Base-by-base conservation (phyloP, 495 filamentous ascomycete genomes). In the Trichoderma gamsii region DNA sequence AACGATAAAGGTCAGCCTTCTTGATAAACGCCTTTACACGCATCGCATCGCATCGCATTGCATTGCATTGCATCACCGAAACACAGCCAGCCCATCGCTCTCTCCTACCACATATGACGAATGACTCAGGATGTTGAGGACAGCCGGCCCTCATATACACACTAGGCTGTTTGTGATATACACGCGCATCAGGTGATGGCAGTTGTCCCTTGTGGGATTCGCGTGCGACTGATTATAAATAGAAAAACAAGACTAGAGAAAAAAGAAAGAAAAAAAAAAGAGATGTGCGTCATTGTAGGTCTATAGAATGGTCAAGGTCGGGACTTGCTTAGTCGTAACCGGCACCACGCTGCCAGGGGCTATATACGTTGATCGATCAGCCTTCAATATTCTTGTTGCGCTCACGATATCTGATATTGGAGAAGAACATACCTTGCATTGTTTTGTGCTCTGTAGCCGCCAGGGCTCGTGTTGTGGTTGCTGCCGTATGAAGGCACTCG, bases 311-410 rank as follows among this genome's bases (percentile, higher is more conserved):
- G 56, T 32, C 23, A 18, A 32, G 9, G 29, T 35, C 23, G 56
- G 56, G n/a, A 13, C 65, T 66, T 51, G 15, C 25, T 13, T 66
- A 49, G 4, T 86, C 83, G 70, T 86, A 86, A 66, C 83, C 83
- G 25, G 83, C 83, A 65, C 83, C 83, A 69, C 82, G 78, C 73
- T 86, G 83, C 83, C 83, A 86, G 38, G 79, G 78, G 71, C 83
- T 85, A 61, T 32, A 29, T 3, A 64, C 5, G 21, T 56, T 66
- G 68, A 69, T 75, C 72, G 76, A 72, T 15, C 13, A 32, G 25
- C 2, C 18, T 32, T 61, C 4, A 0, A 61, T 61, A 11, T 4
- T 32, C 4, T 61, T 21, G 18, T 27, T 8, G n/a, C 16, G 51
- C 27, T 29, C 44, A 41, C 43, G 15, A 16, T 25, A 16, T 1